Base-by-base conservation (phyloP, 768 basidiomycete species). In the Asterophora parasitica region DNA sequence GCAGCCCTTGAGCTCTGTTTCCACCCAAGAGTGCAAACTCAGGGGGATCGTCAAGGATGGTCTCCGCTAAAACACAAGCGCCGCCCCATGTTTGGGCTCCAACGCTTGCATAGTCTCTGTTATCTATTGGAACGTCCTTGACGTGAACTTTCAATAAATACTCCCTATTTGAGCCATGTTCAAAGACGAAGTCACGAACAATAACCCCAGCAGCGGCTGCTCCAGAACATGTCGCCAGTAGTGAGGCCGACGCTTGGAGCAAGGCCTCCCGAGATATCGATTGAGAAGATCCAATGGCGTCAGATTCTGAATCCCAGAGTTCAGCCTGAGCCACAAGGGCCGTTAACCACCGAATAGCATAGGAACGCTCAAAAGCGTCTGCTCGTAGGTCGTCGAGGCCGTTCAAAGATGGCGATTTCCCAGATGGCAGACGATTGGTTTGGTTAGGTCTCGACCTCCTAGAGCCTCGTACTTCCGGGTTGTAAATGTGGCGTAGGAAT, bases 51-150 rank as follows among this genome's bases (percentile, higher is more conserved):
- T 81, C 73, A 2, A 76, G 77, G 33, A 92, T 78, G 65, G 82
- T 75, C 59, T 89, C 85, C 0, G 89, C 79, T 46, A 94, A 72
- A 6, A 93, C 78, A 54, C 85, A 90, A 3, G 88, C 85, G 8
- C 85, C 81, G 3, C 89, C 90, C 92, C 91, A 94, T 0, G 90
- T 93, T 66, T 92, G 91, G 20, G 88, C 82, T 1, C 91, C 91
- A 13, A 91, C 81, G 46, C 82, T 85, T 10, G 70, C 66, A 52
- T 80, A 83, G 54, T 88, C 84, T n/a, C 73, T 66, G 46, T 87
- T 82, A 42, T 82, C 76, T 35, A 91, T 65, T 1, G 87, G 79
- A 1, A 82, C 74, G 61, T 92, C 91, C 26, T 71, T 81, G 41
- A 93, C 57, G 43, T 69, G 59, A 9, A 86, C 65, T 9, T 65